Conservation (phyloP, 1,139 yeast species). For the Pichia sp. region DNA sequence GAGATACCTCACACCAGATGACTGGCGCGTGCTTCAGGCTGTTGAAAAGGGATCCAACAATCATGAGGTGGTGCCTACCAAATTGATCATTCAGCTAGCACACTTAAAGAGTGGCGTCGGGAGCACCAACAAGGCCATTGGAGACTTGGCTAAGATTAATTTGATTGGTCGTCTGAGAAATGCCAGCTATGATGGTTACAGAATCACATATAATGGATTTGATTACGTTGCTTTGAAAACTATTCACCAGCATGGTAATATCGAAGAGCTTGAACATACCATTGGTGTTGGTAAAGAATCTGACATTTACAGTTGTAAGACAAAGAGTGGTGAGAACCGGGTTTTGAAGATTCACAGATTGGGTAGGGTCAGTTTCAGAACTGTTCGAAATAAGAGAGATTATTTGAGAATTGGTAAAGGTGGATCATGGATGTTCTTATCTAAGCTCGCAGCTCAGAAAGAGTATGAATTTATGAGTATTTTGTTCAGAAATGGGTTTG, state of each 20-base stretch:
- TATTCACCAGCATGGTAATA: slow-evolving; percentile 62
- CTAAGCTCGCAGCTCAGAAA: slow-evolving; percentile 84
- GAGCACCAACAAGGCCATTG: slow-evolving; percentile 63
- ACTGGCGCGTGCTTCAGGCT: slow-evolving; percentile 83
- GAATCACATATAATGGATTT: slow-evolving; percentile 80
- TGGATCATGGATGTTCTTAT: slow-evolving; percentile 85
- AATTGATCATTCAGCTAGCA: slow-evolving; percentile 71
- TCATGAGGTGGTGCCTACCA: slow-evolving; percentile 93
- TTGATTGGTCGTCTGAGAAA: slow-evolving; percentile 73
- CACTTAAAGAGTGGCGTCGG: slow-evolving; percentile 72
- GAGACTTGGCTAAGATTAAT: slow-evolving; percentile 81
- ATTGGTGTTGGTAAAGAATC: slow-evolving; percentile 98
- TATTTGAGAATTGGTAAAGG: slow-evolving; percentile 60
- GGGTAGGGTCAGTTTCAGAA: slow-evolving; percentile 88
- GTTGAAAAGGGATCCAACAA: slow-evolving; percentile 86
- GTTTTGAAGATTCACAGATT: slow-evolving; percentile 87
- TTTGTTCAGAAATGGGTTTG: slow-evolving; percentile 65
- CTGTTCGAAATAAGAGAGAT: slow-evolving; percentile 91
- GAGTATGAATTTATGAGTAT: slow-evolving; percentile 85
- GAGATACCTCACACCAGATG: slow-evolving; percentile 88
- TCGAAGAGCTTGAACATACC: slow-evolving; percentile 76
- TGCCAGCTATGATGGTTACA: slow-evolving; percentile 87
- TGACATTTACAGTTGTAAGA: slow-evolving; percentile 85
- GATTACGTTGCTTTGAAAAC: slow-evolving; percentile 88
- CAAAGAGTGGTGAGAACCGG: slow-evolving; percentile 52